phyloP scores from a whole-genome alignment of 345 rosid genomes.

The Turnera subulata region DNA sequence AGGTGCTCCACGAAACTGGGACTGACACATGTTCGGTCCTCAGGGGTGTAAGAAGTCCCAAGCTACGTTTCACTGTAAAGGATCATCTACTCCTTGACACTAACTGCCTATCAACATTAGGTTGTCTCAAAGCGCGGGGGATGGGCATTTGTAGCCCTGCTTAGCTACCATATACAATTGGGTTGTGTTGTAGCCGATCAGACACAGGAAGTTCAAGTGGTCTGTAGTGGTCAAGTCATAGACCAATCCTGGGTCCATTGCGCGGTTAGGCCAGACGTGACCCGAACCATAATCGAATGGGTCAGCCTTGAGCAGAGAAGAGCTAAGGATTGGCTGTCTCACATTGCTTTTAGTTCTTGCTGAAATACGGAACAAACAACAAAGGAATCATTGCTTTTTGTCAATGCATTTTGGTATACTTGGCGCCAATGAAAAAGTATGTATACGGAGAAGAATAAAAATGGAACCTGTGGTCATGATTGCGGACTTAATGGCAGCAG shows the following conservation, averaged over 20 bases:
- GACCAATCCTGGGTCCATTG: conserved; percentile 23
- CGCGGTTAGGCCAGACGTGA: conserved; percentile 15
- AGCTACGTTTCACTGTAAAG: no score
- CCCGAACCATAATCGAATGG: conserved; percentile 20
- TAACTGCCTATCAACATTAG: no score
- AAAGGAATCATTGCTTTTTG: no score
- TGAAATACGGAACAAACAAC: background rate
- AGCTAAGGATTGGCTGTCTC: conserved; percentile 3
- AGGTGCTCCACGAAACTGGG: no score
- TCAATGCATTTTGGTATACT: no score
- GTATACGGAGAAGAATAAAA: no score
- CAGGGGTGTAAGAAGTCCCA: no score
- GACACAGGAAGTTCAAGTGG: conserved; percentile 19
- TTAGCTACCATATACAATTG: conserved; percentile 4
- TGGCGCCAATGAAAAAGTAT: no score
- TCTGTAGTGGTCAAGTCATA: conserved; percentile 14
- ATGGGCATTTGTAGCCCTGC: conserved; percentile 5
- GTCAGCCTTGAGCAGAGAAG: background rate
- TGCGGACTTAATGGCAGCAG: conserved; percentile 19
- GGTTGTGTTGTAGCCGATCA: conserved; percentile 14
- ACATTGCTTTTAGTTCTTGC: conserved; percentile 8
- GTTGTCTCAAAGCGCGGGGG: no score
- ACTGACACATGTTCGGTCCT: no score
- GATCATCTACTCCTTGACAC: no score
- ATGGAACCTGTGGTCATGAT: conserved; percentile 25